Evolutionary conservation across 192 early-diverging fungal genomes (phyloP), one percentile per base, ranked within the genome.

Genomic region (Gigaspora rosea): DNA sequence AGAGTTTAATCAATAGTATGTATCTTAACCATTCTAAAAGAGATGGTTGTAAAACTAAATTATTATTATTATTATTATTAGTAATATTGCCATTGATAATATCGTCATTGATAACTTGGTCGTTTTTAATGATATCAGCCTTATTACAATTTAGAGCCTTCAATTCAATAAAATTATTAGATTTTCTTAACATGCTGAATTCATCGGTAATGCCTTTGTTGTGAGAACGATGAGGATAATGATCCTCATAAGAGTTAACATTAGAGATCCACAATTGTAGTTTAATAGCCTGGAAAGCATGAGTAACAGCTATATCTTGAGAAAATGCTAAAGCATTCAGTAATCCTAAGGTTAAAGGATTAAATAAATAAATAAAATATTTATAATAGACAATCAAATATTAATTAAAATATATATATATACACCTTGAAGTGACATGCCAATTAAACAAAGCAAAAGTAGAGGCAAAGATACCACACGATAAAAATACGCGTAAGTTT

Each of bases 221-320:
- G 9, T 35, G n/a, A 54, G 70, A 71, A 16, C 20, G 16, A 56
- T 71, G 48, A 6, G 70, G 70, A 56, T 71, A 71, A n/a, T 9
- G 18, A 27, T 32, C 7, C 52, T 71, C 70, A 35, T 56, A 71
- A 35, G 16, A 11, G 13, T 71, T 71, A 13, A 71, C 54, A 10
- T 71, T 54, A 35, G 9, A 18, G 15, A 22, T 27, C 70, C 70
- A 71, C 22, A n/a, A 52, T 54, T 71, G 13, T 15, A 51, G 22
- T 56, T 46, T 51, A 32, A 27, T 3, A 3, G 12, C n/a, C n/a
- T 71, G 9, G 27, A 22, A 16, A 32, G 51, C 54, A 35, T 32
- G n/a, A 2, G 20, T 35, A 11, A 71, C 70, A 4, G 70, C 70
- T 27, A 71, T 56, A 71, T 71, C 70, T 56, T 71, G 70, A 9